phyloP scores from a whole-genome alignment of 257 asterid species.

The Solanum arcanum region DNA sequence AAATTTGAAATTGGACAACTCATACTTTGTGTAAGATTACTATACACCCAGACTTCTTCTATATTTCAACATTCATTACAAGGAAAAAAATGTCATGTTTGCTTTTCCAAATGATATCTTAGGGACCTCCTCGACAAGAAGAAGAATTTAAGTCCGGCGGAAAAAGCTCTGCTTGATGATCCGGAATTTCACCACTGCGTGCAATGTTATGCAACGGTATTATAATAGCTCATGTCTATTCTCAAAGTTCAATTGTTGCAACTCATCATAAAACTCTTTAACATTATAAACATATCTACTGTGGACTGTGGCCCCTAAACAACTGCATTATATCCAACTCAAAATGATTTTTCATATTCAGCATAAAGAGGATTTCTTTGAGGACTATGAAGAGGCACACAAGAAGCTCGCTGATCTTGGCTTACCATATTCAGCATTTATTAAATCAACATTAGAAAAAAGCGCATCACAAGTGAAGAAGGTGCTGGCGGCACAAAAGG shows the following conservation, averaged over 20 bases:
- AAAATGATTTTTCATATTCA: background rate
- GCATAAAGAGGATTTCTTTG: constrained; percentile 60
- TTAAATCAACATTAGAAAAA: constrained; percentile 6
- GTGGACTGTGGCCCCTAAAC: background rate
- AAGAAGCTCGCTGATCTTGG: constrained; percentile 78
- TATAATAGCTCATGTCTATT: background rate
- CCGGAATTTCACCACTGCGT: constrained; percentile 33
- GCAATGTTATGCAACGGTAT: constrained; percentile 46
- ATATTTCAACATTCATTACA: background rate
- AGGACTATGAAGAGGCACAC: constrained; percentile 64
- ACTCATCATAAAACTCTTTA: background rate
- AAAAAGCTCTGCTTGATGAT: constrained; percentile 51
- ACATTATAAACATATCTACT: background rate
- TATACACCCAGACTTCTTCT: background rate
- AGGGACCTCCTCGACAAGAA: constrained; percentile 46
- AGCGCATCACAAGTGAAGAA: background rate
- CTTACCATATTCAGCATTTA: constrained; percentile 24
- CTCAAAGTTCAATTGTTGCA: background rate
- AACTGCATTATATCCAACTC: background rate
- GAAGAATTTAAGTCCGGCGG: constrained; percentile 52
- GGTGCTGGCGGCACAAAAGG: background rate
- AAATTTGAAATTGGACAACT: constrained; percentile 65
- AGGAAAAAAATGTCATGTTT: background rate
- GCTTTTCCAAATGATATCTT: background rate
- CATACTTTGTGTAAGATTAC: constrained; percentile 53